Conservation (phyloP, 75 land plant species). For the Pseudotsuga menziesii region DNA sequence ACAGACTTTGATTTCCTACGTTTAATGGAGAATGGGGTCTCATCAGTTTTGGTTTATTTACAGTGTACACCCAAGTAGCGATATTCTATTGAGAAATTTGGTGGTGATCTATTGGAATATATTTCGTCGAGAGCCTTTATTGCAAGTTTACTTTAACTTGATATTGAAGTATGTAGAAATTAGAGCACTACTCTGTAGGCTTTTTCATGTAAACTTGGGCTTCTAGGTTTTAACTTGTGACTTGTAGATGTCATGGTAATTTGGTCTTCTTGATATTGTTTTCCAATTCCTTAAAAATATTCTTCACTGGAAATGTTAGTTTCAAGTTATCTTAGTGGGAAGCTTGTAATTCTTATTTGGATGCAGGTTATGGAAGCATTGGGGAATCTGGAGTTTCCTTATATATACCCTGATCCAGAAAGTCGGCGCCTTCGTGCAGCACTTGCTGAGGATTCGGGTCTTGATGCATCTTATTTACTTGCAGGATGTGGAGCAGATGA, state of each 20-base stretch:
- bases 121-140: not conserved
- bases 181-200: not conserved
- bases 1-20: not conserved
- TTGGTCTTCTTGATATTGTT: not conserved
- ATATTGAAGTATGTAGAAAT: not conserved
- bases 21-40: not conserved
- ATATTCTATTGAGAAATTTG: not conserved
- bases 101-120: too few species aligned
- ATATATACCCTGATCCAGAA: slow-evolving; percentile 98
- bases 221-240: not conserved
- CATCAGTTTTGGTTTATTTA: not conserved
- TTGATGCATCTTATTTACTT: slow-evolving; percentile 82
- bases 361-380: slow-evolving; percentile 85
- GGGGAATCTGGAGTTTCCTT: slow-evolving; percentile 84
- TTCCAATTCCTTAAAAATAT: not conserved
- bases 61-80: not conserved
- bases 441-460: slow-evolving; percentile 88
- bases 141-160: not conserved
- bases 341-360: not conserved
- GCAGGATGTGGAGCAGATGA: slow-evolving; percentile 99
- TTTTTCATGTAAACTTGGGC: too few species aligned
- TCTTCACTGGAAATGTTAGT: not conserved
- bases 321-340: not conserved
- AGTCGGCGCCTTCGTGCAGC: slow-evolving; percentile 88
- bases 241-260: not conserved